Evolutionary conservation across 441 rosid species (phyloP).

Genomic region (Flueggea neowawraea): DNA sequence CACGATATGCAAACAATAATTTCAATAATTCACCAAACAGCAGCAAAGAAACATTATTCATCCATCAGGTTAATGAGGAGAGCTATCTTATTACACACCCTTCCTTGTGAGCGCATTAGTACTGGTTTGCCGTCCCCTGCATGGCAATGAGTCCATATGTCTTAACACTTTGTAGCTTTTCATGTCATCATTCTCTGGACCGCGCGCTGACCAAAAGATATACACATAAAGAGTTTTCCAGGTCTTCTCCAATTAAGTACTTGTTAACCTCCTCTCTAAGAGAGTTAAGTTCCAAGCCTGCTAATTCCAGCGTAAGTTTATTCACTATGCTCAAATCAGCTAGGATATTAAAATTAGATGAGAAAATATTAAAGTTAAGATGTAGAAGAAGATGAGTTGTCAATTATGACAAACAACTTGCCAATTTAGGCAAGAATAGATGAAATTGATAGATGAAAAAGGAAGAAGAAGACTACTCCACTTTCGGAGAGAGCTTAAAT

Average conservation of each 20-base stretch:
- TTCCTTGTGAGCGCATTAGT: slow-evolving; percentile 43
- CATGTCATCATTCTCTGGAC: slow-evolving; percentile 35
- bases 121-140: slow-evolving; percentile 50
- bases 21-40: too few relatives aligned
- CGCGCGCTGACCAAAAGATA: slow-evolving; percentile 8
- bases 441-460: too few relatives aligned
- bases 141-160: slow-evolving; percentile 34
- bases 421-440: too few relatives aligned
- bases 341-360: slow-evolving; percentile 33
- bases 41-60: too few relatives aligned
- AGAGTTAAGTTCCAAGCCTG: slow-evolving; percentile 54
- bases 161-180: slow-evolving; percentile 42
- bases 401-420: too few relatives aligned
- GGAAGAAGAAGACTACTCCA: too few relatives aligned
- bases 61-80: too few relatives aligned
- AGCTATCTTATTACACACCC: slow-evolving; percentile 14
- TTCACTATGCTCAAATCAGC: slow-evolving; percentile 50
- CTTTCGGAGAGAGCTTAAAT: too few relatives aligned
- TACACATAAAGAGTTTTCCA: slow-evolving; percentile 27
- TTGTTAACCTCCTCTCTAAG: slow-evolving; percentile 65
- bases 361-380: too few relatives aligned
- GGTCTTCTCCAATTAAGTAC: slow-evolving; percentile 57
- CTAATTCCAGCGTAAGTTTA: slow-evolving; percentile 51
- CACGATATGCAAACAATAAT: too few relatives aligned
- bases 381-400: too few relatives aligned